Evolutionary conservation across 169 alveolate genomes (phyloP).

Genomic region (Pseudocohnilembus persalinus): DNA sequence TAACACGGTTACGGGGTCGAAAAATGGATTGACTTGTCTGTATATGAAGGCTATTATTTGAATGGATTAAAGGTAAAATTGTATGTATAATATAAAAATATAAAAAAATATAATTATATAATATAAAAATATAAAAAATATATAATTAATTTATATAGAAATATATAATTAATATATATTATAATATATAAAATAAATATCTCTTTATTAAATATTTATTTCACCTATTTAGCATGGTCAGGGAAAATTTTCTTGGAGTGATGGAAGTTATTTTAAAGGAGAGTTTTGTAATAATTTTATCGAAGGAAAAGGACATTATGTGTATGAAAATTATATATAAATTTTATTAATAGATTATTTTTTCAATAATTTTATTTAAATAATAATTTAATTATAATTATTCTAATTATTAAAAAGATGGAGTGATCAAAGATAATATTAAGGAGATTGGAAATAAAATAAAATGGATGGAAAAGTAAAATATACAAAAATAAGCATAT

Average conservation of each 20-base stretch:
- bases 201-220: background rate
- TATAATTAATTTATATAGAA: slow-evolving; percentile 55
- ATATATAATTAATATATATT: too few relatives aligned
- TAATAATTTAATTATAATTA: slow-evolving; percentile 25
- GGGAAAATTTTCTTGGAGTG: slow-evolving; percentile 65
- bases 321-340: background rate
- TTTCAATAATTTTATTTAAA: background rate
- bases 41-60: slow-evolving; percentile 82
- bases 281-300: slow-evolving; percentile 60
- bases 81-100: slow-evolving; percentile 50
- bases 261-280: slow-evolving; percentile 58
- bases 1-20: slow-evolving; percentile 91
- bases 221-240: slow-evolving; percentile 61
- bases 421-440: slow-evolving; percentile 55
- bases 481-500: too few relatives aligned
- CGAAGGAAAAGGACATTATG: slow-evolving; percentile 30
- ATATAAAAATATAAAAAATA: slow-evolving; percentile 50
- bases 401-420: slow-evolving; percentile 38
- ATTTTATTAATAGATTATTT: background rate
- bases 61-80: slow-evolving; percentile 55
- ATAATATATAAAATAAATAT: too few relatives aligned
- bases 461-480: slow-evolving; percentile 55
- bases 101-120: slow-evolving; percentile 54
- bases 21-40: slow-evolving; percentile 91
- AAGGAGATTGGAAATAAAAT: slow-evolving; percentile 64